Conservation (phyloP, 768 basidiomycete species). For the Lentinula lateritia region DNA sequence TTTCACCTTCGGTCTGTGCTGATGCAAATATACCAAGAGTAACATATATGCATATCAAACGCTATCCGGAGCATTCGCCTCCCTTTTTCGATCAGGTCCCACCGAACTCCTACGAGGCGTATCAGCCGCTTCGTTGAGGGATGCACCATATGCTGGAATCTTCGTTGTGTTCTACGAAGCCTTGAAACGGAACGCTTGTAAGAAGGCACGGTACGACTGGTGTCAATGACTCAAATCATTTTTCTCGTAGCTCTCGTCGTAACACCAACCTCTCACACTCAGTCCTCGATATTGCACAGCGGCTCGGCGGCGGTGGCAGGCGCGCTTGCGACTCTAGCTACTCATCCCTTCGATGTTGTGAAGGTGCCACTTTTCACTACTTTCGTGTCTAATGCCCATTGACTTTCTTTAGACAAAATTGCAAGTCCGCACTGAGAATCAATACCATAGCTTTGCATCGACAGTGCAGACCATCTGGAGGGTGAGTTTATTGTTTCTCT, state of each 20-base stretch:
- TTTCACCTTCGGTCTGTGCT: neutral
- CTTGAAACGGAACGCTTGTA: slow-evolving; percentile 71
- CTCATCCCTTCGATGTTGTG: slow-evolving; percentile 92
- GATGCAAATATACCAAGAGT: slow-evolving; percentile 43
- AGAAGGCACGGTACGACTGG: neutral
- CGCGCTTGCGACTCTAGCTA: slow-evolving; percentile 75
- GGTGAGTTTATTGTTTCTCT: slow-evolving; percentile 33
- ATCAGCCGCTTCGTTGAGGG: slow-evolving; percentile 82
- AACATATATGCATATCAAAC: slow-evolving; percentile 69
- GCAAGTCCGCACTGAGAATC: slow-evolving; percentile 77
- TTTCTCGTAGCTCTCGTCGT: slow-evolving; percentile 32
- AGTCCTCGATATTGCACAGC: slow-evolving; percentile 52
- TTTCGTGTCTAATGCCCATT: slow-evolving; percentile 3
- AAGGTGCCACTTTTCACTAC: slow-evolving; percentile 48
- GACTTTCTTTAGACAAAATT: slow-evolving; percentile 65
- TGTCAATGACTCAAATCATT: slow-evolving; percentile 4
- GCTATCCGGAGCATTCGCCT: slow-evolving; percentile 50
- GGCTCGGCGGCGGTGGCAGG: slow-evolving; percentile 77
- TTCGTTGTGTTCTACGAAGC: slow-evolving; percentile 88
- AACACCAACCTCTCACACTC: slow-evolving; percentile 33
- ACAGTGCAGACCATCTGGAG: slow-evolving; percentile 65
- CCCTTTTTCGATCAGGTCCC: slow-evolving; percentile 66
- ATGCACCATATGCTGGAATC: slow-evolving; percentile 91
- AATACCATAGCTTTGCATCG: slow-evolving; percentile 65
- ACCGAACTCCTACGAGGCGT: slow-evolving; percentile 83